Evolutionary conservation across 1,139 yeast genomes (phyloP).

Genomic region (Petasospora rhodanensis): DNA sequence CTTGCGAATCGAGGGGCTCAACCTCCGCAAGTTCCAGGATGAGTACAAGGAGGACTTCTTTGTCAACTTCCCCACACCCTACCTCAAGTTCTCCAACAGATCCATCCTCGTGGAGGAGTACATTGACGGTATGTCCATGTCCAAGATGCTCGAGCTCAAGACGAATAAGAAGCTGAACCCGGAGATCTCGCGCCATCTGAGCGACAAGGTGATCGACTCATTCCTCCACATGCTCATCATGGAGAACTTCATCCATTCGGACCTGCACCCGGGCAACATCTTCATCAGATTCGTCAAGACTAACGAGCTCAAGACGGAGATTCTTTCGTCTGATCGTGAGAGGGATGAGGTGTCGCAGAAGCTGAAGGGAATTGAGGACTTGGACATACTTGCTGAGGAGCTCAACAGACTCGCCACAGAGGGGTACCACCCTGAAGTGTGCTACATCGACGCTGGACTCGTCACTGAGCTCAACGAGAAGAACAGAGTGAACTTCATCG

Average conservation of each 20-base stretch:
- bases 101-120: constrained; percentile 83
- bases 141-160: constrained; percentile 47
- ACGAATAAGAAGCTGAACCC: constrained; percentile 32
- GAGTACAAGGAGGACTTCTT: constrained; percentile 46
- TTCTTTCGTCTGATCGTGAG: constrained; percentile 32
- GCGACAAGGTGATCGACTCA: constrained; percentile 86
- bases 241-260: constrained; percentile 94
- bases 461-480: constrained; percentile 79
- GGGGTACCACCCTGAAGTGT: constrained; percentile 80
- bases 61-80: constrained; percentile 80
- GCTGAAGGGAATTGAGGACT: constrained; percentile 37
- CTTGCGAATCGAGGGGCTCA: constrained; percentile 81
- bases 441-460: constrained; percentile 89
- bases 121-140: constrained; percentile 80
- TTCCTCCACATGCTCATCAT: constrained; percentile 87
- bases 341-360: constrained; percentile 44
- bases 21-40: constrained; percentile 57
- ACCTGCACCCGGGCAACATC: constrained; percentile 94
- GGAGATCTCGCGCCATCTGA: constrained; percentile 62
- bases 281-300: constrained; percentile 67
- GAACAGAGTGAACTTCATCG: constrained; percentile 83
- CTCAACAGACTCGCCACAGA: constrained; percentile 48
- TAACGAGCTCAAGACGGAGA: constrained; percentile 32
- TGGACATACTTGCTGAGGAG: constrained; percentile 46
- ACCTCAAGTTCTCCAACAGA: constrained; percentile 58